A percentile compares a stretch with the other conserved stretches of the same genome.
Conservation (phyloP, 371 early-diverging fungal genomes). For the Actinomortierella ambigua region DNA sequence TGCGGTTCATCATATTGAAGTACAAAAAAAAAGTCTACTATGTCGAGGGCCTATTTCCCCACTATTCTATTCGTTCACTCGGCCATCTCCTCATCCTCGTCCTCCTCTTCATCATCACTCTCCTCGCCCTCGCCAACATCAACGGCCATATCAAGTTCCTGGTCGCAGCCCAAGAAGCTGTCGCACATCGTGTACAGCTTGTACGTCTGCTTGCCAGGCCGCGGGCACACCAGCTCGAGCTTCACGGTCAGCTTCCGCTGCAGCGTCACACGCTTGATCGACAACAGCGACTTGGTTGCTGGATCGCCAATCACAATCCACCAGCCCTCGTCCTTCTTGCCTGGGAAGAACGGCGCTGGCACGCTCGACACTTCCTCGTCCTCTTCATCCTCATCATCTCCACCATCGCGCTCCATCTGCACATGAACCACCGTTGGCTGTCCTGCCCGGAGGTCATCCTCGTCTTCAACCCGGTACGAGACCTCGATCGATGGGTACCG, state of each 20-base stretch:
- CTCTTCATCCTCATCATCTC: slow-evolving; percentile 63
- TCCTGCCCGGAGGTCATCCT: slow-evolving; percentile 64
- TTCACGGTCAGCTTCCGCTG: slow-evolving; percentile 68
- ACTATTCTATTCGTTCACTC: slow-evolving; percentile 8
- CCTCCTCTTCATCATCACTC: slow-evolving; percentile 50
- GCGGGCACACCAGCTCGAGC: slow-evolving; percentile 85
- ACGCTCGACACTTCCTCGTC: slow-evolving; percentile 70
- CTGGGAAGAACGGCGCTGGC: slow-evolving; percentile 93
- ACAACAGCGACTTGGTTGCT: slow-evolving; percentile 75
- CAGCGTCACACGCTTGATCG: slow-evolving; percentile 89
- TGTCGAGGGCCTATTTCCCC: no score
- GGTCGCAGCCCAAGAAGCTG: slow-evolving; percentile 91
- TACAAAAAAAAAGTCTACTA: no score
- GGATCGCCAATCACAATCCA: slow-evolving; percentile 94
- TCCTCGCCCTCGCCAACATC: slow-evolving; percentile 70
- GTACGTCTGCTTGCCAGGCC: slow-evolving; percentile 68
- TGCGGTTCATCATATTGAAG: no score
- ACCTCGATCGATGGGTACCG: slow-evolving; percentile 94
- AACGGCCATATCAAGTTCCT: slow-evolving; percentile 86
- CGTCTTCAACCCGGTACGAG: slow-evolving; percentile 68
- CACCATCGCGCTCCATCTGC: slow-evolving; percentile 78
- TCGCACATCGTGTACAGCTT: slow-evolving; percentile 94
- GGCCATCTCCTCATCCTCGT: slow-evolving; percentile 49
- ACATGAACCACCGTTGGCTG: slow-evolving; percentile 69
- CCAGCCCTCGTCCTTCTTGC: slow-evolving; percentile 93